Percentiles rank a stretch among this genome's conserved stretches.
Evolutionary conservation across 805 yeast species (phyloP).

Genomic region (Candida chilensis): DNA sequence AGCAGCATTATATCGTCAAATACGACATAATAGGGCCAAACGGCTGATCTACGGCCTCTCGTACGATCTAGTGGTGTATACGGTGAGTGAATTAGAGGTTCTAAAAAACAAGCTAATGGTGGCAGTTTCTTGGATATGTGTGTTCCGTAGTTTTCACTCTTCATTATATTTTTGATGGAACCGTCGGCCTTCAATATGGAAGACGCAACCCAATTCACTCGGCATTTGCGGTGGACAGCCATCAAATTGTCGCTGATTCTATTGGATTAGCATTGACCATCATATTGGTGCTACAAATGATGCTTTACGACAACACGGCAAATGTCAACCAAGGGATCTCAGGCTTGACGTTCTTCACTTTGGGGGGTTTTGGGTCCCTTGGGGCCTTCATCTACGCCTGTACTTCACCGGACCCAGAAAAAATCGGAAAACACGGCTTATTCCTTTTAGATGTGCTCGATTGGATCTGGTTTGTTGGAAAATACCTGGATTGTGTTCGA

Average conservation of each 20-base stretch:
- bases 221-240: slow-evolving; percentile 9
- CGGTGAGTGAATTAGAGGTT: slow-evolving; percentile 4
- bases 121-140: slow-evolving; percentile 1
- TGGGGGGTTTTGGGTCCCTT: slow-evolving; percentile 1
- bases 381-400: slow-evolving; percentile 3
- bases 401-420: no score
- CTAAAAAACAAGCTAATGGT: background rate
- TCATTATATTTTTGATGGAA: slow-evolving; percentile 2
- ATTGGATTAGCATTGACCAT: slow-evolving; percentile 5
- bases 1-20: slow-evolving; percentile 5
- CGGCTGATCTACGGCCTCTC: slow-evolving; percentile 27
- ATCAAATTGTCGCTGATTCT: slow-evolving; percentile 9
- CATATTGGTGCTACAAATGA: slow-evolving; percentile 15
- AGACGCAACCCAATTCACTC: slow-evolving; percentile 24
- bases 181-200: slow-evolving; percentile 3
- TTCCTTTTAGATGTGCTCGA: slow-evolving; percentile 30
- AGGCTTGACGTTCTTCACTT: slow-evolving; percentile 2
- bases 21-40: slow-evolving; percentile 12
- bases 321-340: slow-evolving; percentile 28
- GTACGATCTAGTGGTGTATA: slow-evolving; percentile 15
- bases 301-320: slow-evolving; percentile 14
- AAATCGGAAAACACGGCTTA: slow-evolving; percentile 18
- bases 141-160: slow-evolving; percentile 2
- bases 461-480: slow-evolving; percentile 24
- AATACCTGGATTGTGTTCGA: slow-evolving; percentile 11